These are phyloP conservation scores for Cutaneotrichosporon spelunceum DNA, from an alignment of 1,284 basidiomycete genomes.

Conservation along the genomic window DNA sequence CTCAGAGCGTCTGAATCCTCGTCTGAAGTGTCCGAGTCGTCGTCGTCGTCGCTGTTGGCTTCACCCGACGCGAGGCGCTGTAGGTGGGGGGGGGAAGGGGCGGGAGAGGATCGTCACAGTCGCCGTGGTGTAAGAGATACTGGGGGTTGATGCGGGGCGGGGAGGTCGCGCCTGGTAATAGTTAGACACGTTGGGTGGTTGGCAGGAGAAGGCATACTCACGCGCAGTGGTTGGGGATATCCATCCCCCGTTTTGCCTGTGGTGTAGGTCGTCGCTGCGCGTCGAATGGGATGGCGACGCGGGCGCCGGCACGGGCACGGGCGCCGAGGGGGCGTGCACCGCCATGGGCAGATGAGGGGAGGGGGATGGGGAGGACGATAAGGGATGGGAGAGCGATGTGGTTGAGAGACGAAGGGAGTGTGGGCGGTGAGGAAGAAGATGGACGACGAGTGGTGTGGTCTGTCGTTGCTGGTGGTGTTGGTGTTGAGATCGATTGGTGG, in stretches of 20 bases:
- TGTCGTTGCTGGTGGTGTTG: background rate
- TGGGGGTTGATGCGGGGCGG: conserved; percentile 35
- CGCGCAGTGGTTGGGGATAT: background rate
- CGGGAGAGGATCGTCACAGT: conserved; percentile 17
- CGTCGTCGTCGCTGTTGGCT: conserved; percentile 22
- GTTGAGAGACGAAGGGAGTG: background rate
- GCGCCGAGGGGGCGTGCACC: conserved; percentile 17
- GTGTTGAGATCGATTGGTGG: background rate
- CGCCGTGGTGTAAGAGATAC: conserved; percentile 32
- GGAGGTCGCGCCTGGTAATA: conserved; percentile 8
- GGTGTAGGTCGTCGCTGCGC: background rate
- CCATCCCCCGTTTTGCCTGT: background rate
- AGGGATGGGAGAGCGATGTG: background rate
- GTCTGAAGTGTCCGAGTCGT: conserved; percentile 21
- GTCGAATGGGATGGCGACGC: background rate
- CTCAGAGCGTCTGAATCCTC: conserved; percentile 14
- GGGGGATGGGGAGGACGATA: background rate
- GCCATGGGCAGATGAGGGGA: conserved; percentile 13
- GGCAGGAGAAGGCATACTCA: background rate
- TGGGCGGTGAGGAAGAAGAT: background rate
- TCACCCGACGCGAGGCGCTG: conserved; percentile 21
- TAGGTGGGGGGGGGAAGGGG: conserved; percentile 29
- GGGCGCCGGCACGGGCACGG: conserved; percentile 7
- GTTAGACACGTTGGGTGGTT: background rate
- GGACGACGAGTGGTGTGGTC: background rate